phyloP scores from a whole-genome alignment of 1,139 yeast genomes.

The Blastobotrys aristatus region DNA sequence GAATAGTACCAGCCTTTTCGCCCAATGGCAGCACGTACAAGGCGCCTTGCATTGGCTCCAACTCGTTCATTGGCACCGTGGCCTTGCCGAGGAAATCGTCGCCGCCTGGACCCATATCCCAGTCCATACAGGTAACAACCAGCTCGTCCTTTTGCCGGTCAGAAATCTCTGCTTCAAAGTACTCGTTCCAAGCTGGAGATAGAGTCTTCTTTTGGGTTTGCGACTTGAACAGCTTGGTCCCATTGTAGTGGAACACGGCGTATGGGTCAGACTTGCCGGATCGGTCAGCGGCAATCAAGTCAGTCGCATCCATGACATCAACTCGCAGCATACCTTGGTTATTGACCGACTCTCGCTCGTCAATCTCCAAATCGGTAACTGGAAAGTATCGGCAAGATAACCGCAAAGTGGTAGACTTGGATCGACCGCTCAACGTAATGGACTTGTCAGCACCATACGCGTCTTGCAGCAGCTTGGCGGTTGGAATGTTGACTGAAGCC shows the following conservation, averaged over 20 bases:
- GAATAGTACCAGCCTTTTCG: conserved; percentile 28
- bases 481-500: conserved; percentile 63
- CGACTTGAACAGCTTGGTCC: conserved; percentile 62
- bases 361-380: conserved; percentile 51
- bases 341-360: conserved; percentile 67
- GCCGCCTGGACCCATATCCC: conserved; percentile 87
- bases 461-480: conserved; percentile 59
- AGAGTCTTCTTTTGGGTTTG: conserved; percentile 80
- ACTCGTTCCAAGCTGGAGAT: conserved; percentile 83
- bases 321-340: conserved; percentile 73
- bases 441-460: conserved; percentile 58
- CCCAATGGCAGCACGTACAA: conserved; percentile 51
- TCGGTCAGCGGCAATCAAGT: conserved; percentile 75
- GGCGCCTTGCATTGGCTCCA: conserved; percentile 52
- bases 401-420: conserved; percentile 45
- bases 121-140: conserved; percentile 61
- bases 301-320: conserved; percentile 59
- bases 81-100: conserved; percentile 79
- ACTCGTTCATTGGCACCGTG: conserved; percentile 51
- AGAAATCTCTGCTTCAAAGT: conserved; percentile 45
- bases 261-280: conserved; percentile 95
- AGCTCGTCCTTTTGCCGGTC: conserved; percentile 60
- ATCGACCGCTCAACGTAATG: conserved; percentile 47
- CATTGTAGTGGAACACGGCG: conserved; percentile 60
- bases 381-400: conserved; percentile 80